phyloP scores from a whole-genome alignment of 805 yeast genomes.

The Metschnikowia bowlesiae region DNA sequence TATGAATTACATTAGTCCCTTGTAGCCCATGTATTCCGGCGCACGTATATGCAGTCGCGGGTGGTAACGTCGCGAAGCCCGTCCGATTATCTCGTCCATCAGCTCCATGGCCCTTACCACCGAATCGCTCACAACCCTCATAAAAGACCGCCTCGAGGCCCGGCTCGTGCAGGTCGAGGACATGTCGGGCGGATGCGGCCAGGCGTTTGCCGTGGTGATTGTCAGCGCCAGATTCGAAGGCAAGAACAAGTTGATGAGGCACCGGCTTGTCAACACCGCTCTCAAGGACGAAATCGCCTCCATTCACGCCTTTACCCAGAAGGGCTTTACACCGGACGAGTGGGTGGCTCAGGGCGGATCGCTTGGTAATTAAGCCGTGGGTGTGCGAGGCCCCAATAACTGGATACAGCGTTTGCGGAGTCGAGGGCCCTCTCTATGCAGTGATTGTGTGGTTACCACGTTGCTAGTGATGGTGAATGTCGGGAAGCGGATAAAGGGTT shows the following conservation, averaged over 20 bases:
- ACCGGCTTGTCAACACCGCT: conserved; percentile 75
- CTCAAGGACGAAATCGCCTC: conserved; percentile 78
- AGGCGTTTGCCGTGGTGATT: conserved; percentile 90
- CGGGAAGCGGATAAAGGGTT: no score
- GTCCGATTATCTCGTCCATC: background rate
- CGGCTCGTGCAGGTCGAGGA: conserved; percentile 68
- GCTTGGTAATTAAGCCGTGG: background rate
- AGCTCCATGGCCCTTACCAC: conserved; percentile 31
- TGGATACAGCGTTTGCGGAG: no score
- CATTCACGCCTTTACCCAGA: conserved; percentile 95
- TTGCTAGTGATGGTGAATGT: no score
- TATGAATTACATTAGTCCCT: background rate
- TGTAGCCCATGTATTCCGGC: no score
- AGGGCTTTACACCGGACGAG: conserved; percentile 81
- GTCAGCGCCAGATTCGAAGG: conserved; percentile 70
- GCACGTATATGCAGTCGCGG: background rate
- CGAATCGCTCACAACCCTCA: conserved; percentile 43
- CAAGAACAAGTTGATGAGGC: conserved; percentile 81
- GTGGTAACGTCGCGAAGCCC: background rate
- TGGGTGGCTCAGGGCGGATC: conserved; percentile 53
- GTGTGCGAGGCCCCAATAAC: no score
- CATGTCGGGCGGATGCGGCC: conserved; percentile 90
- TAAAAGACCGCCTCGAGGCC: conserved; percentile 57
- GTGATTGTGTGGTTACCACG: no score
- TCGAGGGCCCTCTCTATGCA: no score